These are phyloP conservation scores for Hypericum perforatum DNA, from an alignment of 345 rosid species.

Conservation along the genomic window DNA sequence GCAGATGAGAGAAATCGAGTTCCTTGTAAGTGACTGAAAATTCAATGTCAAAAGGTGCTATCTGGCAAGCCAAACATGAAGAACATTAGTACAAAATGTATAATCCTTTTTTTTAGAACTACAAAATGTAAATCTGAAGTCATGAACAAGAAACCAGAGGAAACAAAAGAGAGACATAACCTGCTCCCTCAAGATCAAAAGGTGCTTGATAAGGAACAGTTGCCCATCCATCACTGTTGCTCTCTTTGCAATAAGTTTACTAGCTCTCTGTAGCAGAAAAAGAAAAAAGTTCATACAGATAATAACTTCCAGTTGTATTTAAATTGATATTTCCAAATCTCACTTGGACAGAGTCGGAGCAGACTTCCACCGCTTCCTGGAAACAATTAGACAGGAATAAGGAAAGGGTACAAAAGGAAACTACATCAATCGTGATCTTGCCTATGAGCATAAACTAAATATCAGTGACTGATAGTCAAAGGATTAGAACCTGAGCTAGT, in stretches of 20 bases:
- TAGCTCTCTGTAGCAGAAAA: conserved; percentile 62
- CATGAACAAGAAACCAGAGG: conserved; percentile 13
- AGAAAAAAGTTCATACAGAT: not conserved
- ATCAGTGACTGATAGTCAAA: conserved; percentile 2
- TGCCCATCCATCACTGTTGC: conserved; percentile 85
- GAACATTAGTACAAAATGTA: conserved; percentile 8
- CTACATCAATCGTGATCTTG: conserved; percentile 3
- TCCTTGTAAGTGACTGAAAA: conserved; percentile 94
- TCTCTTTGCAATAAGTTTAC: conserved; percentile 71
- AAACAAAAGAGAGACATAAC: conserved; percentile 26
- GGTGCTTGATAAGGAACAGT: conserved; percentile 89
- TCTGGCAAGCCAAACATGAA: conserved; percentile 35
- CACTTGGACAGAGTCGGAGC: conserved; percentile 82
- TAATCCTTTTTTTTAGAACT: too few species aligned
- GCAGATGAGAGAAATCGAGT: conserved; percentile 91
- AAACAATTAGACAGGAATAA: conserved; percentile 6
- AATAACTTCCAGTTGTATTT: not conserved
- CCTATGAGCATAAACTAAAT: conserved; percentile 1
- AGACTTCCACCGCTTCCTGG: conserved; percentile 98
- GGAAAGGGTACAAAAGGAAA: conserved; percentile 9
- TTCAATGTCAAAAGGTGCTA: conserved; percentile 94
- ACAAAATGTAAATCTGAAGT: too few species aligned
- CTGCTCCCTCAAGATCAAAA: conserved; percentile 91
- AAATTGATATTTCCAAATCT: conserved; percentile 22
- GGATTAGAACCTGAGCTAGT: conserved; percentile 72